Base-by-base conservation (phyloP, 2,329 filamentous ascomycete genomes). In the Paraconiothyrium brasiliense region DNA sequence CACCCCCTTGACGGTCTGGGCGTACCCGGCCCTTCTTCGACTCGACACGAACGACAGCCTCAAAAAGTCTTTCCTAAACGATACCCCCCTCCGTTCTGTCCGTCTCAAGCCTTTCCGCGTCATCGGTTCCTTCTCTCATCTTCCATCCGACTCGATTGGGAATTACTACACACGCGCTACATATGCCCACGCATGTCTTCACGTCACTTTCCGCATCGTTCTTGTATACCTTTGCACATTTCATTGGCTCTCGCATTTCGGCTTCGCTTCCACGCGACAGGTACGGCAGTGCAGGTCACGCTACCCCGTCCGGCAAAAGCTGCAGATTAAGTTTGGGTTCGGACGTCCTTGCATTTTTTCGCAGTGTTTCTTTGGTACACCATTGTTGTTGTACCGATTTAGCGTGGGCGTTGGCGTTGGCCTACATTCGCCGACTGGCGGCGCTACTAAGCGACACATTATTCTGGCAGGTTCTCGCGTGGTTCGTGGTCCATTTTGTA, bases 341-440 rank as follows among this genome's bases (percentile, higher is more conserved):
- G 8, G 8, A 5, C 27, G 34, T 56, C 20, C 24, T 1, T 30
- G 20, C 43, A 43, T 34, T 58, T 16, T 52, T 52, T 20, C 20
- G 20, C 20, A 20, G 20, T 20, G 20, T 20, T 58, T 48, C 32
- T 43, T 48, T 46, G 13, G 32, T 59, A 54, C 54, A 65, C 57
- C 51, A 65, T 60, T 58, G 62, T 46, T 54, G 32, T 37, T n/a
- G 8, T 7, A 41, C 39, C 37, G 52, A 48, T 20, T 54, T 59
- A 65, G 55, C 27, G 61, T 54, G n/a, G 50, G 50, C 50, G 64
- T 64, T 64, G 64, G 64, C 57, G 61, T 64, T 52, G 46, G 46
- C 24, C 46, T 32, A 20, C 14, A n/a, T 41, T 27, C 8, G 22
- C 43, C 14, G 16, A 16, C 57, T 57, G 34, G 39, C 13, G 39